Conservation (phyloP, 2,329 filamentous ascomycete genomes). For the Calycina marina region DNA sequence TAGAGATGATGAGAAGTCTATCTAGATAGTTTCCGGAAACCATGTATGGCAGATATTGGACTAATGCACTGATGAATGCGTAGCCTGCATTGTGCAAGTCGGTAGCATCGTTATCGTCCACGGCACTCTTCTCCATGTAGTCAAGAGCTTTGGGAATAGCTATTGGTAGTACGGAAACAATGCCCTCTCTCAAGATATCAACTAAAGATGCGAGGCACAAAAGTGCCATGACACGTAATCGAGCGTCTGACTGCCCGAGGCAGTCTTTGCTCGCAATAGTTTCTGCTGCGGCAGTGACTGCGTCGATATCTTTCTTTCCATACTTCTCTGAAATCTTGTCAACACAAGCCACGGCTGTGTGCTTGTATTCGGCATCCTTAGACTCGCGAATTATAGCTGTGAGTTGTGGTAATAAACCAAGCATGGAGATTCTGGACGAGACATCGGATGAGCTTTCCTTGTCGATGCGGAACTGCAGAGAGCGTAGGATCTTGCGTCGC, state of each 20-base stretch:
- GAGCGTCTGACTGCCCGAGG: constrained; percentile 57
- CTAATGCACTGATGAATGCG: constrained; percentile 62
- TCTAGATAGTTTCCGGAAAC: constrained; percentile 63
- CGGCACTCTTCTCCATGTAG: constrained; percentile 53
- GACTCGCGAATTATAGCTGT: constrained; percentile 63
- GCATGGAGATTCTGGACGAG: constrained; percentile 52
- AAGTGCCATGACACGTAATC: constrained; percentile 69
- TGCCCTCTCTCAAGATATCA: constrained; percentile 73
- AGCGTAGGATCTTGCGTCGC: constrained; percentile 64
- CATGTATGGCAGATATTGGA: constrained; percentile 82
- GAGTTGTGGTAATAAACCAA: constrained; percentile 67
- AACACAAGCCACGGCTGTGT: constrained; percentile 76
- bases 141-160: constrained; percentile 58
- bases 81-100: constrained; percentile 72
- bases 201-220: constrained; percentile 80
- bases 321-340: constrained; percentile 92
- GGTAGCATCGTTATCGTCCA: constrained; percentile 34
- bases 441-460: constrained; percentile 55
- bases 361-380: constrained; percentile 60
- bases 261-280: constrained; percentile 65
- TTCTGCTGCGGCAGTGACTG: constrained; percentile 59
- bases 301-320: constrained; percentile 75
- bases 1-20: constrained; percentile 56
- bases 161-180: constrained; percentile 68
- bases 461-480: constrained; percentile 67